These are phyloP conservation scores for Cardamine chenopodiifolia DNA, from an alignment of 345 rosid genomes.

Conservation along the genomic window DNA sequence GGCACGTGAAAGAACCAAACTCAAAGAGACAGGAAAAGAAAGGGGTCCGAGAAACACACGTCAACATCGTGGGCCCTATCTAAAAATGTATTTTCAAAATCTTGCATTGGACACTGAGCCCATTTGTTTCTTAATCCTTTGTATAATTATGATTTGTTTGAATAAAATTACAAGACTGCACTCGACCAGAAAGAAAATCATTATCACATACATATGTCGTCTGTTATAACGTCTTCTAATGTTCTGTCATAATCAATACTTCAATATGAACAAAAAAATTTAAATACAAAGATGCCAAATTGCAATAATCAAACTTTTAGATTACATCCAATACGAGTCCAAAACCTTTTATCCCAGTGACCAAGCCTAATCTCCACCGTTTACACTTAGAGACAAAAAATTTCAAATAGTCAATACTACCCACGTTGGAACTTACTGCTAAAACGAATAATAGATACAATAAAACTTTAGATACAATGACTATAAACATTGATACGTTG, in stretches of 20 bases:
- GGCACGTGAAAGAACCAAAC: constrained; percentile 47
- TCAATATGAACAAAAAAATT: neutral
- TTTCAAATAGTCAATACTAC: neutral
- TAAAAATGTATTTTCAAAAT: constrained; percentile 4
- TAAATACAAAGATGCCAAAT: constrained; percentile 7
- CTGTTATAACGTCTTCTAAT: neutral
- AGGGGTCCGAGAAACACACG: constrained; percentile 39
- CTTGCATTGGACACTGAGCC: constrained; percentile 9
- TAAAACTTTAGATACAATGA: neutral
- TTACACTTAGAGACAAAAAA: constrained; percentile 26
- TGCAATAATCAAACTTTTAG: neutral
- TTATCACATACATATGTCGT: neutral
- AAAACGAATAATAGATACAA: neutral
- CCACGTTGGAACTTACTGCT: neutral
- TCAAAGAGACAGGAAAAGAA: constrained; percentile 24
- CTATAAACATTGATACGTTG: neutral
- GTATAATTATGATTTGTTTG: constrained; percentile 17
- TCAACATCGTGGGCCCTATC: constrained; percentile 27
- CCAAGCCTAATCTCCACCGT: constrained; percentile 20
- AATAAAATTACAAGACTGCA: constrained; percentile 15
- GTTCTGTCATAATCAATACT: constrained; percentile 16
- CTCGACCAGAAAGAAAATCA: constrained; percentile 10
- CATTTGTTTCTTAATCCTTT: constrained; percentile 29
- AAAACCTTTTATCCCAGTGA: constrained; percentile 14
- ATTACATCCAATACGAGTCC: constrained; percentile 7